Evolutionary conservation across 208 protist genomes (phyloP).

Genomic region (Wallacemonas sp.): DNA sequence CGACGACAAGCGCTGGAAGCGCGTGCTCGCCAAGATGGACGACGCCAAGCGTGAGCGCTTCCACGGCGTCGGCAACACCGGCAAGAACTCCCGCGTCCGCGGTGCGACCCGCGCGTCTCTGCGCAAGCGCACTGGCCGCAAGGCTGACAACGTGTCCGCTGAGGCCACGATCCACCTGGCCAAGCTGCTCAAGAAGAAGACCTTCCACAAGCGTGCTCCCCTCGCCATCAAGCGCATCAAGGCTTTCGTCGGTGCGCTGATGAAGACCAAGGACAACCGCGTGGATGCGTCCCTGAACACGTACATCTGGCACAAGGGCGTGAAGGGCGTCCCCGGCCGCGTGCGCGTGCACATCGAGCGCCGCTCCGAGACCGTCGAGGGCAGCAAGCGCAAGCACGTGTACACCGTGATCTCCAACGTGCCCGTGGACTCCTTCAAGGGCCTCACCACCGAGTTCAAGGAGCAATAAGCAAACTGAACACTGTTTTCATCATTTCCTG

Average conservation of each 20-base stretch:
- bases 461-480: conserved; percentile 47
- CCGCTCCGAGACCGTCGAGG: conserved; percentile 81
- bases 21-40: conserved; percentile 86
- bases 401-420: conserved; percentile 91
- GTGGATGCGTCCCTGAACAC: conserved; percentile 97
- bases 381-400: conserved; percentile 81
- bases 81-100: conserved; percentile 83
- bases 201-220: conserved; percentile 97
- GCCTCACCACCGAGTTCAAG: conserved; percentile 79
- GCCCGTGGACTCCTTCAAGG: conserved; percentile 81
- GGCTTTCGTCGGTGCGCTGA: conserved; percentile 93
- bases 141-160: conserved; percentile 88
- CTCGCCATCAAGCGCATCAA: conserved; percentile 96
- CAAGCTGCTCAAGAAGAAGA: conserved; percentile 95
- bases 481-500: not conserved
- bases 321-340: conserved; percentile 93
- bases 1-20: conserved; percentile 90
- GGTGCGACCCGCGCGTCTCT: conserved; percentile 80
- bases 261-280: conserved; percentile 98
- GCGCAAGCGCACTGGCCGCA: conserved; percentile 83
- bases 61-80: conserved; percentile 88
- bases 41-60: conserved; percentile 84
- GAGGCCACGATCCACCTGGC: conserved; percentile 98
- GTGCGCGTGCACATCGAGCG: conserved; percentile 94
- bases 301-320: conserved; percentile 96